A percentile compares a stretch with the other conserved stretches of the same genome.
These are phyloP conservation scores for Cyclospora cayetanensis DNA, from an alignment of 169 alveolate species.

Conservation along the genomic window DNA sequence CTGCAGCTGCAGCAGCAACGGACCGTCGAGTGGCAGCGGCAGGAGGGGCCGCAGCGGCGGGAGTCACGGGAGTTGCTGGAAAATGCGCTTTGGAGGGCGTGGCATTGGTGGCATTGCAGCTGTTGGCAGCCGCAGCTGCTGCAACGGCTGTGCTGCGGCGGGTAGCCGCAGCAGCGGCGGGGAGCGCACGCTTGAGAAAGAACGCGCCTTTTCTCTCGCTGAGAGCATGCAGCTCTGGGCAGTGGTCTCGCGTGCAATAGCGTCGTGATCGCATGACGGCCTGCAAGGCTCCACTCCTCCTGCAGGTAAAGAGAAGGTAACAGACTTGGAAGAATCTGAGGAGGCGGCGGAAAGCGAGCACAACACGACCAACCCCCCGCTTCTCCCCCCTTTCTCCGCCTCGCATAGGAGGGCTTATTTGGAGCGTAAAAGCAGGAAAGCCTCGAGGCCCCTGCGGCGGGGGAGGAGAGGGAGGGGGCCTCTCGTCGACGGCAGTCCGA, in stretches of 20 bases:
- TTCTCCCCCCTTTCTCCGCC: no score
- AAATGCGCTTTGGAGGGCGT: slow-evolving; percentile 10
- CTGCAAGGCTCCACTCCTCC: slow-evolving; percentile 61
- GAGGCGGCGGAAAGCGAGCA: no score
- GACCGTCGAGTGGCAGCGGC: neutral
- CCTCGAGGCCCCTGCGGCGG: no score
- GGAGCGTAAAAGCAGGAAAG: no score
- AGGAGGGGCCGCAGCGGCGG: neutral
- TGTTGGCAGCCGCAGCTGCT: neutral
- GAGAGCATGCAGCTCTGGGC: slow-evolving; percentile 64
- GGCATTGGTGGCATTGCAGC: neutral
- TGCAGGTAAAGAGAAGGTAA: no score
- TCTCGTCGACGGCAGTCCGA: neutral
- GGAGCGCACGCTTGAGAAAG: neutral
- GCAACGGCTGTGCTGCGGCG: slow-evolving; percentile 52
- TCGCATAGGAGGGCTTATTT: no score
- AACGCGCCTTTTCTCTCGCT: slow-evolving; percentile 49
- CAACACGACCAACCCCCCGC: no score
- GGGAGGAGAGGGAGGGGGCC: neutral
- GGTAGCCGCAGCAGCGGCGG: slow-evolving; percentile 41
- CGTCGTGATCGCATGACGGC: slow-evolving; percentile 58
- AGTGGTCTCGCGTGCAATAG: slow-evolving; percentile 37
- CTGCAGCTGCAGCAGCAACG: neutral
- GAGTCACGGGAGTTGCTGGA: neutral
- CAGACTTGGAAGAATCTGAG: no score